A percentile compares a stretch with the other conserved stretches of the same genome.
Conservation (phyloP, 169 alveolate species). For the Plasmodium gonderi region DNA sequence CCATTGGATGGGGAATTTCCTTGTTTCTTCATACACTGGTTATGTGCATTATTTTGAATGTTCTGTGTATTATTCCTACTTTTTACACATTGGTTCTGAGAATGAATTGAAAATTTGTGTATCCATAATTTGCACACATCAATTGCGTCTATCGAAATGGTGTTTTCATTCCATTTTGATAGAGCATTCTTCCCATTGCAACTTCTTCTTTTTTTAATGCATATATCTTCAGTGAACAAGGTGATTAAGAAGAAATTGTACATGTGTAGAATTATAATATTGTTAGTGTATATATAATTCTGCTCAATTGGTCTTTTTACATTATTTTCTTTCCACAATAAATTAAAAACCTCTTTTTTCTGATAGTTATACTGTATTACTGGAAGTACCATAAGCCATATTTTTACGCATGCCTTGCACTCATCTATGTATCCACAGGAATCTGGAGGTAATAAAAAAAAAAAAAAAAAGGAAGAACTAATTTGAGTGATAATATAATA, state of each 20-base stretch:
- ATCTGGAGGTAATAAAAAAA: background rate
- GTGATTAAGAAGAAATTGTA: slow-evolving; percentile 44
- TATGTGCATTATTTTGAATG: background rate
- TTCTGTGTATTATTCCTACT: background rate
- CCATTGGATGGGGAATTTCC: too few species aligned
- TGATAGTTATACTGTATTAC: slow-evolving; percentile 47
- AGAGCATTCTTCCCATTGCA: background rate
- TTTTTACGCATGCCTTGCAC: slow-evolving; percentile 56
- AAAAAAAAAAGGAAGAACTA: too few species aligned
- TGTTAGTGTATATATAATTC: slow-evolving; percentile 17
- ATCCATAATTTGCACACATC: background rate
- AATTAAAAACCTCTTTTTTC: slow-evolving; percentile 19
- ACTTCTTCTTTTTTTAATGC: background rate
- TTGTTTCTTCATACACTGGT: too few species aligned
- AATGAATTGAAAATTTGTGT: background rate
- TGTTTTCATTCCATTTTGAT: background rate
- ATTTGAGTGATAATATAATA: too few species aligned
- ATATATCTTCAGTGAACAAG: slow-evolving; percentile 49
- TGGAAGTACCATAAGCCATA: slow-evolving; percentile 33
- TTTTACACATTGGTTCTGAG: background rate
- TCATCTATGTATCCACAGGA: slow-evolving; percentile 6
- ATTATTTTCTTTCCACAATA: slow-evolving; percentile 54
- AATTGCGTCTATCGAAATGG: background rate
- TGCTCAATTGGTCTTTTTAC: background rate
- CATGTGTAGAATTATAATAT: slow-evolving; percentile 47